A percentile compares a stretch with the other conserved stretches of the same genome.
Conservation (phyloP, 257 asterid species). For the Nicotiana tabacum region DNA sequence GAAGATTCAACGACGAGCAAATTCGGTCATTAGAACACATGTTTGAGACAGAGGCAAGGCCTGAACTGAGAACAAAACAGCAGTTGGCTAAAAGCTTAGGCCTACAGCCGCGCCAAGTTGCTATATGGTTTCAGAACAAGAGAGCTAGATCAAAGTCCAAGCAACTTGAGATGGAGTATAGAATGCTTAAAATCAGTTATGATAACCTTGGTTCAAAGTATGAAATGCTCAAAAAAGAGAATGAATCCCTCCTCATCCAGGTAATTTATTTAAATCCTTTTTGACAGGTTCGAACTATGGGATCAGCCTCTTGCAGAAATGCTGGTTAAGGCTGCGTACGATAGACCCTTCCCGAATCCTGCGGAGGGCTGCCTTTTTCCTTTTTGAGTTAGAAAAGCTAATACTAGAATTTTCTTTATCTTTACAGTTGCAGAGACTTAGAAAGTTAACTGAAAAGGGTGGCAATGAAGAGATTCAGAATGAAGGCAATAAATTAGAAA, state of each 20-base stretch:
- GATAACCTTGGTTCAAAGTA: slow-evolving; percentile 45
- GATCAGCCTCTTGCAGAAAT: no score
- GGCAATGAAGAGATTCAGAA: slow-evolving; percentile 20
- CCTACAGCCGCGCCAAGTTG: slow-evolving; percentile 77
- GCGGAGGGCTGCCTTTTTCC: no score
- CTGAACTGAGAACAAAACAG: slow-evolving; percentile 63
- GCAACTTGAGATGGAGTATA: slow-evolving; percentile 54
- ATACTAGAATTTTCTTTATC: neutral
- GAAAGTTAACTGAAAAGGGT: slow-evolving; percentile 26
- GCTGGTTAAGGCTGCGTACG: no score
- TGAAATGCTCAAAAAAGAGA: slow-evolving; percentile 52
- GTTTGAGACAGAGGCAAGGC: slow-evolving; percentile 57
- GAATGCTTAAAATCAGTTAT: slow-evolving; percentile 43
- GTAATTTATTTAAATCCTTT: slow-evolving; percentile 17
- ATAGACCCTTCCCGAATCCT: no score
- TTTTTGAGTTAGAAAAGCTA: neutral
- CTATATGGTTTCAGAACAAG: slow-evolving; percentile 84
- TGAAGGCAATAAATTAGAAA: slow-evolving; percentile 16
- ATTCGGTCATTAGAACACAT: slow-evolving; percentile 56
- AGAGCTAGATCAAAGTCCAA: slow-evolving; percentile 70
- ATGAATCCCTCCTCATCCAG: slow-evolving; percentile 55
- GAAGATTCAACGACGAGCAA: slow-evolving; percentile 66
- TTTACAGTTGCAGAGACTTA: slow-evolving; percentile 56
- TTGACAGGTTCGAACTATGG: no score
- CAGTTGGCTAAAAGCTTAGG: slow-evolving; percentile 69